phyloP scores from a whole-genome alignment of 2,329 filamentous ascomycete genomes.

The Pleoardoris graminearum region DNA sequence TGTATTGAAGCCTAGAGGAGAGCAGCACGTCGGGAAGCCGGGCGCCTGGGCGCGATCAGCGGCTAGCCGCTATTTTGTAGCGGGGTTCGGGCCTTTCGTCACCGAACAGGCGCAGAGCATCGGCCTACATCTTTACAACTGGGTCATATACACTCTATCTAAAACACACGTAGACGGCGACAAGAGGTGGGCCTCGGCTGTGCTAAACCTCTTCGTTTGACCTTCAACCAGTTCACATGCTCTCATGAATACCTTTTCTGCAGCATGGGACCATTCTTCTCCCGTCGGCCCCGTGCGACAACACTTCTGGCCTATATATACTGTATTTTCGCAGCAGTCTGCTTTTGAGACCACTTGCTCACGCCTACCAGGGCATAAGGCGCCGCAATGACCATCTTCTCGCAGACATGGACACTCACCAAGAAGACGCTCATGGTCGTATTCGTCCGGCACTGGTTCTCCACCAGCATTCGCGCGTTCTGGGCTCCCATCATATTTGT shows the following conservation, averaged over 20 bases:
- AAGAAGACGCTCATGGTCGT: slow-evolving; percentile 62
- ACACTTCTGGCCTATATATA: background rate
- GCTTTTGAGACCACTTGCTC: background rate
- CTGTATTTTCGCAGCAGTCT: background rate
- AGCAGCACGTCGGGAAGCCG: background rate
- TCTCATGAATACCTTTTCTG: background rate
- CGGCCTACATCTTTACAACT: too few species aligned
- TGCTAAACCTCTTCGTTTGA: background rate
- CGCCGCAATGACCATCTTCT: slow-evolving; percentile 42
- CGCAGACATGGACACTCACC: slow-evolving; percentile 60
- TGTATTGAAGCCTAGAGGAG: too few species aligned
- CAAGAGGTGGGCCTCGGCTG: slow-evolving; percentile 5
- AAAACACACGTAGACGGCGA: too few species aligned
- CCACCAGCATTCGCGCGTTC: slow-evolving; percentile 60
- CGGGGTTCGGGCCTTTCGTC: background rate
- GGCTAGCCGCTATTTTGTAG: background rate
- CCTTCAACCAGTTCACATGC: background rate
- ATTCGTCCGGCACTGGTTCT: slow-evolving; percentile 57
- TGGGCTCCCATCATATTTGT: slow-evolving; percentile 59
- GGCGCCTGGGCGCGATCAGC: background rate
- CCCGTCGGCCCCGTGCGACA: background rate
- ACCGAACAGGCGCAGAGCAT: background rate
- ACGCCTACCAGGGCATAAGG: slow-evolving; percentile 19
- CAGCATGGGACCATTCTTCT: background rate
- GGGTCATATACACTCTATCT: too few species aligned